Conservation (phyloP, 108 stramenopile genomes). For the Cyclotella choctawhatcheeana region DNA sequence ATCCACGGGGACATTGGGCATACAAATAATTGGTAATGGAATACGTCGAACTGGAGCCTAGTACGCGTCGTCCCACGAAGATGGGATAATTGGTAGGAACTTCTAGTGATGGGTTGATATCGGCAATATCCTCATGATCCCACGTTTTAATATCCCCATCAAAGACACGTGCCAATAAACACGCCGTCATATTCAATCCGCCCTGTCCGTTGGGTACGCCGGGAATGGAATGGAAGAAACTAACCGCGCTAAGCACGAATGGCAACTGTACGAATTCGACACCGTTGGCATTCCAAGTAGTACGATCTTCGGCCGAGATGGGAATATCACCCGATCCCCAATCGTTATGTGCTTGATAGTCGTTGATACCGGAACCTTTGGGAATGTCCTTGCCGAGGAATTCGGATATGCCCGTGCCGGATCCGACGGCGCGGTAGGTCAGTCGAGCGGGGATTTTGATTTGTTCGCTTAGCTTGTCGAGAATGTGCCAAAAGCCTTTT, state of each 20-base stretch:
- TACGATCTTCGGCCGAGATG: slow-evolving; percentile 46
- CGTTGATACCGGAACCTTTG: slow-evolving; percentile 20
- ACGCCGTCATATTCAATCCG: slow-evolving; percentile 71
- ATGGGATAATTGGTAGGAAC: slow-evolving; percentile 50
- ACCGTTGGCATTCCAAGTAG: slow-evolving; percentile 34
- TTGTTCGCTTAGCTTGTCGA: slow-evolving; percentile 65
- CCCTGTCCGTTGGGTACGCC: slow-evolving; percentile 46
- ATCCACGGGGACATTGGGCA: slow-evolving; percentile 28
- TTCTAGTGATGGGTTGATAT: slow-evolving; percentile 30
- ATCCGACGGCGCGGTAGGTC: slow-evolving; percentile 90
- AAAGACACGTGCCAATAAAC: slow-evolving; percentile 77
- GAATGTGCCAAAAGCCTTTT: slow-evolving; percentile 69
- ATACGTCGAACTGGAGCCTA: slow-evolving; percentile 73
- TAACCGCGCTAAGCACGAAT: slow-evolving; percentile 72
- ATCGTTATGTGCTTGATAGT: slow-evolving; percentile 51
- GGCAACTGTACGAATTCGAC: slow-evolving; percentile 76
- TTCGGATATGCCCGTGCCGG: slow-evolving; percentile 75
- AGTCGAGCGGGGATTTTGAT: slow-evolving; percentile 66
- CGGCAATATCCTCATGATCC: slow-evolving; percentile 65
- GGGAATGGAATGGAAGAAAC: slow-evolving; percentile 81
- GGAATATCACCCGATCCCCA: slow-evolving; percentile 89
- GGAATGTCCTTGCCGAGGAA: slow-evolving; percentile 65
- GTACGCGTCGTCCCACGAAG: slow-evolving; percentile 70
- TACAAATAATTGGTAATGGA: slow-evolving; percentile 61
- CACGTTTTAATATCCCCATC: slow-evolving; percentile 75